phyloP scores from a whole-genome alignment of 441 rosid species.

The Daphne laureola region DNA sequence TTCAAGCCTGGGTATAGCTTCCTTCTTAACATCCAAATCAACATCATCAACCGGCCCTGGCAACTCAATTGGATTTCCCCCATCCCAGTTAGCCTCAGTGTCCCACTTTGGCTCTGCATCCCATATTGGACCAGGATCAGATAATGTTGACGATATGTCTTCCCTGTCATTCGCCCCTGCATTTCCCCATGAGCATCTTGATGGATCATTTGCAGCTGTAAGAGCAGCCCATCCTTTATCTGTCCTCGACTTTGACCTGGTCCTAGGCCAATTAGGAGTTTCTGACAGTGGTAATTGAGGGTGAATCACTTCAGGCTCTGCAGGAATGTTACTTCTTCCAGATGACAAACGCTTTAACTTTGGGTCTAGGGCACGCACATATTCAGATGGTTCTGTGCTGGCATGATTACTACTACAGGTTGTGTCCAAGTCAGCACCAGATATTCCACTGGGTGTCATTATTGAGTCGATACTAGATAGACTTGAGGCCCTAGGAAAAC shows the following conservation, averaged over 20 bases:
- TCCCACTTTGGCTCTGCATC: slow-evolving; percentile 94
- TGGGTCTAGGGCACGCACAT: slow-evolving; percentile 83
- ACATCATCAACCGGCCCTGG: slow-evolving; percentile 68
- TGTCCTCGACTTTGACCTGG: slow-evolving; percentile 82
- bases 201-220: slow-evolving; percentile 53
- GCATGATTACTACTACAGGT: slow-evolving; percentile 71
- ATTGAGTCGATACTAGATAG: slow-evolving; percentile 87
- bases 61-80: slow-evolving; percentile 71
- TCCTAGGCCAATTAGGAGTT: slow-evolving; percentile 89
- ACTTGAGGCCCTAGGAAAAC: slow-evolving; percentile 90
- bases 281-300: slow-evolving; percentile 68
- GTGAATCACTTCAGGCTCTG: slow-evolving; percentile 83
- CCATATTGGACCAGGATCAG: slow-evolving; percentile 96
- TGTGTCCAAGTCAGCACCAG: slow-evolving; percentile 70
- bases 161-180: slow-evolving; percentile 66
- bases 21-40: slow-evolving; percentile 49
- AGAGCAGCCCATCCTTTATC: slow-evolving; percentile 83
- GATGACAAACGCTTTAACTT: slow-evolving; percentile 72
- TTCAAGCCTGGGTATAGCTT: slow-evolving; percentile 44
- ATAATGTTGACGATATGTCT: slow-evolving; percentile 80
- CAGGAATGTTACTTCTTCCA: slow-evolving; percentile 54
- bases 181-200: slow-evolving; percentile 74
- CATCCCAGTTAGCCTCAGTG: slow-evolving; percentile 61
- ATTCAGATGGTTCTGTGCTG: slow-evolving; percentile 79
- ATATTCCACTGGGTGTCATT: slow-evolving; percentile 69